Percentiles rank a stretch among this genome's conserved stretches.
These are phyloP conservation scores for Mucor racemosus DNA, from an alignment of 371 early-diverging fungal genomes.

Conservation along the genomic window DNA sequence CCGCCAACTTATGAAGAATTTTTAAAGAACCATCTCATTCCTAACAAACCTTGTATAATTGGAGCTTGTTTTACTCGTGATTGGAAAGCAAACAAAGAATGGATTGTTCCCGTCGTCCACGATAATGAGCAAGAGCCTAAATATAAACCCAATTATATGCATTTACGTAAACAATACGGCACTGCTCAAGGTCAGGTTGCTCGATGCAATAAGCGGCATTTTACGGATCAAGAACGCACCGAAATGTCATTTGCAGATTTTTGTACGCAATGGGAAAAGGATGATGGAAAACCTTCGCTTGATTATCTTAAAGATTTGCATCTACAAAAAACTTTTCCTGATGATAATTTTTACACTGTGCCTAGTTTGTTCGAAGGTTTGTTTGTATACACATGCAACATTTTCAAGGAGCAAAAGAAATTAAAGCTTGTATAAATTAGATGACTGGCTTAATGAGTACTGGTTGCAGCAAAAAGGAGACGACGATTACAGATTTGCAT, in stretches of 20 bases:
- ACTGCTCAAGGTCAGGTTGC: conserved; percentile 60
- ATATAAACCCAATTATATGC: conserved; percentile 45
- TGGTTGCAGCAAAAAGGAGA: conserved; percentile 49
- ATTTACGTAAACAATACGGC: conserved; percentile 38
- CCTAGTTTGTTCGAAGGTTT: conserved; percentile 59
- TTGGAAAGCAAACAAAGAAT: conserved; percentile 68
- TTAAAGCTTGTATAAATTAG: conserved; percentile 16
- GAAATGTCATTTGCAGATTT: conserved; percentile 62
- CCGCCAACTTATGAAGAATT: conserved; percentile 59
- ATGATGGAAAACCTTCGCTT: conserved; percentile 22
- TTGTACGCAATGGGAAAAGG: conserved; percentile 50
- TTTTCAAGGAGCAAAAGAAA: no score
- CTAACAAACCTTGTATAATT: conserved; percentile 65
- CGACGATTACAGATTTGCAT: conserved; percentile 78
- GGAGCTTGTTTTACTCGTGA: conserved; percentile 56
- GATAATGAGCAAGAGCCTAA: conserved; percentile 14
- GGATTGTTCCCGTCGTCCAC: conserved; percentile 50
- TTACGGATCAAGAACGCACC: conserved; percentile 65
- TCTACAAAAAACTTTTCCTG: conserved; percentile 57
- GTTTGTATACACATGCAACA: neutral
- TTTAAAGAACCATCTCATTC: conserved; percentile 52
- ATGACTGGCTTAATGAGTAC: conserved; percentile 81
- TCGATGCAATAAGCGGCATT: conserved; percentile 57
- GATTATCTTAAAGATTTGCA: conserved; percentile 80
- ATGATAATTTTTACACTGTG: conserved; percentile 51